Evolutionary conservation across 495 filamentous ascomycete genomes (phyloP).

Genomic region (Pyrenula aspistea): DNA sequence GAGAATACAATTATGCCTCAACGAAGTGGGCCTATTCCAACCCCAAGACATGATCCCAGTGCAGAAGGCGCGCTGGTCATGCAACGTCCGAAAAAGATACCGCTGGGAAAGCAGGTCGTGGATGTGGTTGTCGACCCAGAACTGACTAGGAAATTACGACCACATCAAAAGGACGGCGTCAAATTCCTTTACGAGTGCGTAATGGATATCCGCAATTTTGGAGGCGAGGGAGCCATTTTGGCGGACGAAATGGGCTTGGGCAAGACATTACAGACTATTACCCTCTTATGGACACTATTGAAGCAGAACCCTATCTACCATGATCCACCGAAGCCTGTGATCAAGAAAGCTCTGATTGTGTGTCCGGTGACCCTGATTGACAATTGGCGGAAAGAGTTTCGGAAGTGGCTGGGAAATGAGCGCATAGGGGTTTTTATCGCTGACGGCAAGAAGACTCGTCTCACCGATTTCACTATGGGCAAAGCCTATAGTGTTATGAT

Average conservation of each 20-base stretch:
- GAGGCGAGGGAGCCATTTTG: conserved; percentile 64
- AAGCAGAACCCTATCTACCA: conserved; percentile 68
- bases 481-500: conserved; percentile 69
- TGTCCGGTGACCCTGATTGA: conserved; percentile 70
- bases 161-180: conserved; percentile 68
- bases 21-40: conserved; percentile 27
- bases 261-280: conserved; percentile 71
- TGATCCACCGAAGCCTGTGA: conserved; percentile 37
- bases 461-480: conserved; percentile 70
- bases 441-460: conserved; percentile 50
- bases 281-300: conserved; percentile 66
- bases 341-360: conserved; percentile 71
- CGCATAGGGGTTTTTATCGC: conserved; percentile 65
- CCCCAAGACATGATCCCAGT: conserved; percentile 56
- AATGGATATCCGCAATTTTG: conserved; percentile 63
- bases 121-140: conserved; percentile 74
- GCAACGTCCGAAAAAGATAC: conserved; percentile 43
- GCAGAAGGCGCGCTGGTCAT: conserved; percentile 56
- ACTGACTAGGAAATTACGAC: conserved; percentile 51
- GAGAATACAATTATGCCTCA: conserved; percentile 37
- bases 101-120: conserved; percentile 55
- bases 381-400: conserved; percentile 72
- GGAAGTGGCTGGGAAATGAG: conserved; percentile 71
- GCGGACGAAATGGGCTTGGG: conserved; percentile 80
- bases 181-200: conserved; percentile 75